Base-by-base conservation (phyloP, 345 rosid species). In the Iberis pinnata region DNA sequence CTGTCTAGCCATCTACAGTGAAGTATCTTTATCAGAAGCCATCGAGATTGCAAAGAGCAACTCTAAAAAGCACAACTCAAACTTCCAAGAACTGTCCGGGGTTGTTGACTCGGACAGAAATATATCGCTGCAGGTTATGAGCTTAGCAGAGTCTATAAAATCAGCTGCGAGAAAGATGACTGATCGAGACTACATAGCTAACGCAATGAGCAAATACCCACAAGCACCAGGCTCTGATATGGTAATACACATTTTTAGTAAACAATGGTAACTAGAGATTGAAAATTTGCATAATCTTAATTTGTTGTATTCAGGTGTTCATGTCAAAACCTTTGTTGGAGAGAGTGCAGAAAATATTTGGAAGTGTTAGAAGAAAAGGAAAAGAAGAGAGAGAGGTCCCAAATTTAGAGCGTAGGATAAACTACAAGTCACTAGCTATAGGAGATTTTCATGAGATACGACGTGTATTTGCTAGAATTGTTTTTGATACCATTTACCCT, bases 31-130 rank as follows among this genome's bases (percentile, higher is more conserved):
- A 18, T 10, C 58, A 4, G 72, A 61, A 76, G 84, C 81, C 38
- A 66, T 76, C 16, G 48, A 64, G 44, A 80, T 85, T 12, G 76
- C 78, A n/a, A 65, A 59, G 53, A 72, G 64, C 56, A 76, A 76
- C 65, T 20, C 63, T 6, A 69, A 58, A 62, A 70, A 69, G 40
- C 76, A 65, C 70, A 76, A 69, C 56, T 9, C 44, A 9, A 52
- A 55, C 41, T 76, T 72, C 25, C 58, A 22, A 13, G 89, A 85
- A 60, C 53, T 82, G 39, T 60, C 41, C 2, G n/a, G n/a, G n/a
- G 48, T 17, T 39, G 18, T 3, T 16, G 45, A 41, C 50, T 38
- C 56, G 7, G 33, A 46, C 55, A 51, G 58, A 36, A 74, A 53
- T 53, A 17, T 61, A 44, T 35, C 59, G 10, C 45, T 73, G 60